Percentiles rank a stretch among this genome's conserved stretches.
Evolutionary conservation across 768 basidiomycete species (phyloP).

Genomic region (Lactifluus piperatus): DNA sequence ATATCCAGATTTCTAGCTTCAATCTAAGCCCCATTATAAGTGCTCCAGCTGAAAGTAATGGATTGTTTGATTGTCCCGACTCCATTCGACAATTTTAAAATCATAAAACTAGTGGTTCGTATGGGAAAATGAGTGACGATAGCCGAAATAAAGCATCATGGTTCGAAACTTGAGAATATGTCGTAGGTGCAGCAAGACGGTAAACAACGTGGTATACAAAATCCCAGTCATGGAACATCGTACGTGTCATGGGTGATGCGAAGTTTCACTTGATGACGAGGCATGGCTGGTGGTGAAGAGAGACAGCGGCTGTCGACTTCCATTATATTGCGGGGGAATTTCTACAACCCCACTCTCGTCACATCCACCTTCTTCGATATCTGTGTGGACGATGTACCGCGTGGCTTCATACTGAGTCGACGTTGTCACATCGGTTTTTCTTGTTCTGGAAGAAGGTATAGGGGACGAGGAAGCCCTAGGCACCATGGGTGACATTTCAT

Average conservation of each 20-base stretch:
- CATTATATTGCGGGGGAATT: constrained; percentile 67
- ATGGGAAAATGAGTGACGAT: background rate
- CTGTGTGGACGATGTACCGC: constrained; percentile 48
- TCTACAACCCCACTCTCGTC: constrained; percentile 51
- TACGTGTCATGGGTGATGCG: background rate
- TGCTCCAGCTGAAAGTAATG: too few relatives aligned
- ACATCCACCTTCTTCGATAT: constrained; percentile 50
- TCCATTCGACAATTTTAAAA: background rate
- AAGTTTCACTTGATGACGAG: background rate
- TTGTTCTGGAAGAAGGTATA: background rate
- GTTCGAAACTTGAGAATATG: background rate
- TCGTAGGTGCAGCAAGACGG: background rate
- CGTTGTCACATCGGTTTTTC: background rate
- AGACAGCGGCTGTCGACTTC: constrained; percentile 31
- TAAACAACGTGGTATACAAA: background rate
- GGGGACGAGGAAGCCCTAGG: background rate
- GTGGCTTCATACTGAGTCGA: background rate
- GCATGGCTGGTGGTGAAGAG: background rate
- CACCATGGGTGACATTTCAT: background rate
- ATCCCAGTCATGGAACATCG: too few relatives aligned
- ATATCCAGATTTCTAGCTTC: constrained; percentile 11
- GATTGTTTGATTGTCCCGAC: background rate
- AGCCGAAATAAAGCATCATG: background rate
- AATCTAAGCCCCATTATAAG: background rate
- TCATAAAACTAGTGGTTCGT: background rate